phyloP scores from a whole-genome alignment of 495 filamentous ascomycete species.

The Diplogelasinospora grovesii region DNA sequence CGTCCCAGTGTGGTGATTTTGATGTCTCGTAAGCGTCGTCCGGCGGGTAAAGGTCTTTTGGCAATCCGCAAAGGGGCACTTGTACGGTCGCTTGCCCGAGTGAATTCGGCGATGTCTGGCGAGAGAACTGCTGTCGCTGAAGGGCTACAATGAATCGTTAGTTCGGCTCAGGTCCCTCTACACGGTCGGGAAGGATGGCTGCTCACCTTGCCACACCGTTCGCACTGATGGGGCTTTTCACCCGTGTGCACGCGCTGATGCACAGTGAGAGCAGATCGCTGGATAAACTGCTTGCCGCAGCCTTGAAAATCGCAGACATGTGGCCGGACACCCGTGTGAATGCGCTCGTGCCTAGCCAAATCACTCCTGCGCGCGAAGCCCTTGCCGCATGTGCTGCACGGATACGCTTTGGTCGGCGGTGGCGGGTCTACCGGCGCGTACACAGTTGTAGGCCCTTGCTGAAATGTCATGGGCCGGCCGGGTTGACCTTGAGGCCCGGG shows the following conservation, averaged over 20 bases:
- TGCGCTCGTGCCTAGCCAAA: constrained; percentile 90
- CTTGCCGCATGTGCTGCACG: constrained; percentile 87
- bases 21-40: constrained; percentile 90
- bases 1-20: constrained; percentile 92
- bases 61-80: constrained; percentile 94
- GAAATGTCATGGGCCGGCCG: constrained; percentile 37
- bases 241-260: constrained; percentile 94
- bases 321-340: constrained; percentile 85
- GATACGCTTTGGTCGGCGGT: constrained; percentile 67
- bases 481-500: constrained; percentile 39
- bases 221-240: constrained; percentile 97
- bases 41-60: constrained; percentile 97
- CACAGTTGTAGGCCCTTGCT: constrained; percentile 22
- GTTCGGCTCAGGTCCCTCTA: background rate
- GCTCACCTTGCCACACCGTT: constrained; percentile 88
- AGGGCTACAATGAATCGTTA: constrained; percentile 57
- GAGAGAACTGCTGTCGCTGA: constrained; percentile 94
- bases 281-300: constrained; percentile 95
- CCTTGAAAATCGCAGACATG: constrained; percentile 87
- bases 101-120: constrained; percentile 93
- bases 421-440: constrained; percentile 26
- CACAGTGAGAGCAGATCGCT: constrained; percentile 93
- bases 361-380: constrained; percentile 92
- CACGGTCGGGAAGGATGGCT: constrained; percentile 1
- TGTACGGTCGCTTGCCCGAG: constrained; percentile 92